Evolutionary conservation across 768 basidiomycete species (phyloP).

Genomic region (Lactarius indigo): DNA sequence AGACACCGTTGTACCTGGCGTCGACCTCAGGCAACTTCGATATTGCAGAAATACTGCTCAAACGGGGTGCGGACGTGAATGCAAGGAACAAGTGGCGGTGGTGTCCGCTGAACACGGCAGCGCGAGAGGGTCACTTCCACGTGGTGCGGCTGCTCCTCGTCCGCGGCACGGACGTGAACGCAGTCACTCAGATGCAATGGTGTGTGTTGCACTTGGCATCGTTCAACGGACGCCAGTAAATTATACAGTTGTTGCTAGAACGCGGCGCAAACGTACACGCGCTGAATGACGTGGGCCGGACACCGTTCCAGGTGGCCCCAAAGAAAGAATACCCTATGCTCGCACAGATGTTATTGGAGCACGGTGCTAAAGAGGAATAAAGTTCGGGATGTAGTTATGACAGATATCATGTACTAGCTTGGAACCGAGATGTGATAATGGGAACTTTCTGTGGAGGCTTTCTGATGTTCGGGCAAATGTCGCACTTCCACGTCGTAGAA

Average conservation of each 20-base stretch:
- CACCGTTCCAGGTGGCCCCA: background rate
- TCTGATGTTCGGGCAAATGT: background rate
- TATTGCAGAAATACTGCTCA: background rate
- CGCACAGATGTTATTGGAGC: background rate
- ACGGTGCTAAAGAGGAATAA: background rate
- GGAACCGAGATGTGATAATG: background rate
- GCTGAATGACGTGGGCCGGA: background rate
- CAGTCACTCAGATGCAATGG: background rate
- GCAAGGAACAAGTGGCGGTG: background rate
- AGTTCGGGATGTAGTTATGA: background rate
- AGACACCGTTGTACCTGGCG: background rate
- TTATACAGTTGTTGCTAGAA: background rate
- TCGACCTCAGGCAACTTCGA: background rate
- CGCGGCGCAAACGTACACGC: background rate
- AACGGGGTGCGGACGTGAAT: slow-evolving; percentile 1
- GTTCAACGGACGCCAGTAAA: background rate
- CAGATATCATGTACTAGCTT: background rate
- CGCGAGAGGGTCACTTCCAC: background rate
- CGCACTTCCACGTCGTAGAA: background rate
- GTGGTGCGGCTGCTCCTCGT: background rate
- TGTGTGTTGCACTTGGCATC: background rate
- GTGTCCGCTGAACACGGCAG: background rate
- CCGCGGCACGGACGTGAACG: background rate
- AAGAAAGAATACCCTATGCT: background rate
- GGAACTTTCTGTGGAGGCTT: background rate